Conservation (phyloP, 1,139 yeast species). For the Suhomyces taliae region DNA sequence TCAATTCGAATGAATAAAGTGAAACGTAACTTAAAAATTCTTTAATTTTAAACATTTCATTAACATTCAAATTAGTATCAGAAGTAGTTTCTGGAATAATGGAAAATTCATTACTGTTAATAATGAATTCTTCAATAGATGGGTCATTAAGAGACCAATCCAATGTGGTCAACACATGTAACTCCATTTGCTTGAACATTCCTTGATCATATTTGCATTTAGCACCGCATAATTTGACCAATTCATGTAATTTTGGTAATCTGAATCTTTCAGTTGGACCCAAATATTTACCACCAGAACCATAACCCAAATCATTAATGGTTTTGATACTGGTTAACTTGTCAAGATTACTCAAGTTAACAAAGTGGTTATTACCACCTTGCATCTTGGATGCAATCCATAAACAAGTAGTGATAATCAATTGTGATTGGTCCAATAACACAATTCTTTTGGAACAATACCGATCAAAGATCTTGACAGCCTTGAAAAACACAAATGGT, state of each 20-base stretch:
- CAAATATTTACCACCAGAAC: constrained; percentile 56
- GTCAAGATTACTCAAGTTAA: constrained; percentile 43
- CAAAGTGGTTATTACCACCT: constrained; percentile 72
- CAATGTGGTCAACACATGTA: constrained; percentile 56
- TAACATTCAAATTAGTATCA: constrained; percentile 1
- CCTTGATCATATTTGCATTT: constrained; percentile 57
- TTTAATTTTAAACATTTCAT: constrained; percentile 39
- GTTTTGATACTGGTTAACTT: constrained; percentile 33
- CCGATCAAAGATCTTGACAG: constrained; percentile 61
- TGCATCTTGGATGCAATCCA: constrained; percentile 65
- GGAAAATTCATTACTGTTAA: constrained; percentile 34
- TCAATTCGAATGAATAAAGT: constrained; percentile 38
- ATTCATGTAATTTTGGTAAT: constrained; percentile 61
- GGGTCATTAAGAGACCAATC: constrained; percentile 65
- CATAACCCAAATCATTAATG: constrained; percentile 46
- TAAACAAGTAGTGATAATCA: constrained; percentile 64
- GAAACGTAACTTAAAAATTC: constrained; percentile 39
- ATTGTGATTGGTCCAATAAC: constrained; percentile 59
- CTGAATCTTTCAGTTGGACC: constrained; percentile 71
- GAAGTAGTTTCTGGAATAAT: constrained; percentile 14
- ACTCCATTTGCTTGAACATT: constrained; percentile 58
- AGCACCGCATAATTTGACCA: constrained; percentile 61
- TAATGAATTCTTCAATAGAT: constrained; percentile 51
- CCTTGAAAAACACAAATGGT: constrained; percentile 58
- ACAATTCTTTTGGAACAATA: constrained; percentile 67